Conservation (phyloP, 345 rosid genomes). For the Populus davidiana region DNA sequence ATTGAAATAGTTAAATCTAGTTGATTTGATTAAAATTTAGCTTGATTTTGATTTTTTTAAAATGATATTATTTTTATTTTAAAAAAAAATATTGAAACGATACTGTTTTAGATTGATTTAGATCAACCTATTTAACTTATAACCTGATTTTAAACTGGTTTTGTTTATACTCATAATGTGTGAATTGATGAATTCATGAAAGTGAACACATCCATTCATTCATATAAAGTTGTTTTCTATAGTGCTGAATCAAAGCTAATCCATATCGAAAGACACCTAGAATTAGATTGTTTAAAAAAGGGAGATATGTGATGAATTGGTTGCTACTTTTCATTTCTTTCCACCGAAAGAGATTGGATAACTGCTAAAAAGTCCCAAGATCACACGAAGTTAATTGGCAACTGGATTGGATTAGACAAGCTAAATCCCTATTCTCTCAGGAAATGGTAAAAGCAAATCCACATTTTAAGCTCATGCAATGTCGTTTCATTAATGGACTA, state of each 20-base stretch:
- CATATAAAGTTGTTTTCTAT: no score
- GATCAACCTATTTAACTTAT: no score
- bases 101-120: no score
- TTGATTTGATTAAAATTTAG: accelerated
- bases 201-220: background rate
- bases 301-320: background rate
- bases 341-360: background rate
- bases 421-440: background rate
- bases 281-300: background rate
- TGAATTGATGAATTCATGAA: background rate
- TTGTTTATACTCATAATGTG: no score
- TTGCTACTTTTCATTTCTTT: background rate
- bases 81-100: no score
- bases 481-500: background rate
- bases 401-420: background rate
- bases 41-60: no score
- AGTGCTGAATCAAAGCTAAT: background rate
- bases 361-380: background rate
- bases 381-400: background rate
- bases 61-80: no score
- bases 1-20: accelerated
- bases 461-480: background rate
- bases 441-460: background rate
- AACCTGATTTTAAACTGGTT: no score
- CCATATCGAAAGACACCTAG: background rate